phyloP scores from a whole-genome alignment of 148 eudicot genomes.

The Selenicereus undatus region DNA sequence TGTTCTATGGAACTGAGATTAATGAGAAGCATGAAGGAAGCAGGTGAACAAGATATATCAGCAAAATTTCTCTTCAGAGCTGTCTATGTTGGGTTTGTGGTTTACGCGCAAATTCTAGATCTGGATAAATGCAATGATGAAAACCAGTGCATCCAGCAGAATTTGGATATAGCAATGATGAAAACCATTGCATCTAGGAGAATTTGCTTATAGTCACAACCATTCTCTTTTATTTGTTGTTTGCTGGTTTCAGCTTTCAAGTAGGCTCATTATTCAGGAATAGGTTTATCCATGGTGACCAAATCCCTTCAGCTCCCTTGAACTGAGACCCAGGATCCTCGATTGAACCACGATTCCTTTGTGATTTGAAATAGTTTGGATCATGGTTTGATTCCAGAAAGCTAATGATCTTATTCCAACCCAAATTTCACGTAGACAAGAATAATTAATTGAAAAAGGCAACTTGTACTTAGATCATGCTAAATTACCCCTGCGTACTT shows the following conservation, averaged over 20 bases:
- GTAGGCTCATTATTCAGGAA: neutral
- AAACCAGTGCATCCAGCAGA: neutral
- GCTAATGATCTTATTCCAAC: too few relatives aligned
- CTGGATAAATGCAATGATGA: neutral
- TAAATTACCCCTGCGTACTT: too few relatives aligned
- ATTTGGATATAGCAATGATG: neutral
- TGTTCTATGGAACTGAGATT: neutral
- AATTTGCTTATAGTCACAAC: too few relatives aligned
- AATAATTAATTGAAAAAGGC: too few relatives aligned
- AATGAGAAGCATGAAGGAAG: neutral
- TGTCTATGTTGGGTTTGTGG: neutral
- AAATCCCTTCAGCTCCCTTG: too few relatives aligned
- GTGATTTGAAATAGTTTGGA: too few relatives aligned
- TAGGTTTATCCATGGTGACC: too few relatives aligned
- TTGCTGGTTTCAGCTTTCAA: neutral
- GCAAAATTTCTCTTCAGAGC: neutral
- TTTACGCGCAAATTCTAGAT: neutral
- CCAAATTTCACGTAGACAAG: too few relatives aligned
- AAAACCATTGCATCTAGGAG: neutral
- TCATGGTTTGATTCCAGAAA: too few relatives aligned
- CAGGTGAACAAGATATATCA: neutral
- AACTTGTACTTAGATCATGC: too few relatives aligned
- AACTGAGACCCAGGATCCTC: too few relatives aligned
- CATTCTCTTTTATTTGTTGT: neutral
- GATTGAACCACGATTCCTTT: too few relatives aligned